Evolutionary conservation across 2,329 filamentous ascomycete species (phyloP), one percentile per base, ranked within the genome.

Genomic region (Curvularia lunata): DNA sequence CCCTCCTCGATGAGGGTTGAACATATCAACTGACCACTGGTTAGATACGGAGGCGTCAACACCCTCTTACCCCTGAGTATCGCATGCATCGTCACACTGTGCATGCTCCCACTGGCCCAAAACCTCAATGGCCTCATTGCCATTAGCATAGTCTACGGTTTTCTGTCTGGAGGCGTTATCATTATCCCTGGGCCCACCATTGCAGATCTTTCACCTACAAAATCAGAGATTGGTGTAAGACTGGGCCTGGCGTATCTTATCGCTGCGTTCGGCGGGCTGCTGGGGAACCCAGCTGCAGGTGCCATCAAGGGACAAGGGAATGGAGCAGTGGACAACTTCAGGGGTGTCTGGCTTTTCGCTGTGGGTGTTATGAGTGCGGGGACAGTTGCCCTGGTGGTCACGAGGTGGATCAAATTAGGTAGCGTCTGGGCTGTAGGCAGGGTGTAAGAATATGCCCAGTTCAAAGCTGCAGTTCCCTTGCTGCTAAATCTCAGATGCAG

Each of bases 271-370:
- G 84, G 82, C 2, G 64, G 84, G 38, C 63, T 85, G 54, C 75
- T 84, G 2, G 83, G 84, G 3, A 83, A 82, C 1, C 83, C 84
- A 0, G 81, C 84, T 37, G 79, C 78, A 9, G 83, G 83, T 18
- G 80, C 79, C 13, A 83, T 85, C 47, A 75, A 75, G 42, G 69
- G 69, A 18, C 78, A 77, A 13, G 72, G 79, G 16, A 78, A 73
- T 30, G 69, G 66, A 1, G 66, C 73, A 38, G 71, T 77, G 25
- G 40, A 50, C 4, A 62, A 67, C 25, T 67, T 64, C 43, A 51
- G 53, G 16, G 63, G 61, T 2, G 59, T 67, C 0, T 67, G 63
- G 18, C 80, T 77, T 73, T 61, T 75, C 3, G 80, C 13, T 43
- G 13, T 25, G 2, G 21, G 21, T 1, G 4, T 43, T 25, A 43